phyloP scores from a whole-genome alignment of 805 yeast genomes.

The Teunomyces funiuensis region DNA sequence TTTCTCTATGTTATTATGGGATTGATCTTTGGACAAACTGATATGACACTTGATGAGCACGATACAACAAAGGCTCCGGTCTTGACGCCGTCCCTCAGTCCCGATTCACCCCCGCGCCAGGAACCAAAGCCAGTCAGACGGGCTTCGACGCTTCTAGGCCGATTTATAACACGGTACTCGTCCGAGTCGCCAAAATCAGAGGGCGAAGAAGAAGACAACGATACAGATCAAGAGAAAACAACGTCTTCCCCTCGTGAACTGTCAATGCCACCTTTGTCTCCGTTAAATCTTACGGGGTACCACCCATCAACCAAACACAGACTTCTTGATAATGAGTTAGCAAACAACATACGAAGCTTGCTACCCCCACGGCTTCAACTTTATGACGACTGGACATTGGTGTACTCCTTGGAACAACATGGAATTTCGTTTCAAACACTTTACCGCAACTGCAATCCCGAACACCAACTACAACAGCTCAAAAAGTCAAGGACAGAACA shows the following conservation, averaged over 20 bases:
- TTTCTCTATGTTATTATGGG: background rate
- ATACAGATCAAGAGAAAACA: too few species aligned
- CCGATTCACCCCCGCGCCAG: background rate
- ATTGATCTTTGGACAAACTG: background rate
- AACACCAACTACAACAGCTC: conserved; percentile 26
- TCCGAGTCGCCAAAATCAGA: background rate
- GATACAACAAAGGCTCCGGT: background rate
- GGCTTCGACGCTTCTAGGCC: background rate
- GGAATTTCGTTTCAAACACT: conserved; percentile 85
- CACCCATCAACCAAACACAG: conserved; percentile 53
- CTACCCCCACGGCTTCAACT: conserved; percentile 80
- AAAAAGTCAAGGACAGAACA: conserved; percentile 18
- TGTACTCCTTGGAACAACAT: conserved; percentile 87
- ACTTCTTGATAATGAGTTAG: conserved; percentile 61
- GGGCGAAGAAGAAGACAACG: background rate
- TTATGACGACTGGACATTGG: conserved; percentile 70
- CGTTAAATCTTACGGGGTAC: conserved; percentile 62
- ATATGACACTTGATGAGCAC: background rate
- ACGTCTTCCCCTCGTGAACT: background rate
- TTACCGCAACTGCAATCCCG: conserved; percentile 56
- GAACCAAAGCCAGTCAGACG: background rate
- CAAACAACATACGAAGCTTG: conserved; percentile 69
- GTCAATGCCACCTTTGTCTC: conserved; percentile 49
- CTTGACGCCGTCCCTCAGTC: background rate
- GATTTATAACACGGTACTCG: background rate